Percentiles rank a stretch among this genome's conserved stretches.
Conservation (phyloP, 768 basidiomycete species). For the Rhizopogon vulgaris region DNA sequence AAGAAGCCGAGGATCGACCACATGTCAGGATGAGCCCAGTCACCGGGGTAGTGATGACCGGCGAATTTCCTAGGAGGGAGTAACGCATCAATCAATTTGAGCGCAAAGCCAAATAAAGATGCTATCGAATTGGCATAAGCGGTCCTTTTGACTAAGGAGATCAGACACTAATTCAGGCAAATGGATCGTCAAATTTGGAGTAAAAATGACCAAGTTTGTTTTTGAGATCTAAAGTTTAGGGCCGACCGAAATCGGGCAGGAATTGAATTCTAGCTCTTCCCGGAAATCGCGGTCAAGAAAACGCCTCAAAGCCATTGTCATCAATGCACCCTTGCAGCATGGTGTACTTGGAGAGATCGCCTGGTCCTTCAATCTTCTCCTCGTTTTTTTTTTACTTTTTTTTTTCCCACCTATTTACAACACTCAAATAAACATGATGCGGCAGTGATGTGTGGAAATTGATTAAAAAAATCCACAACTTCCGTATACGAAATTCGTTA, state of each 20-base stretch:
- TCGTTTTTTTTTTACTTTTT: neutral
- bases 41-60: slow-evolving; percentile 19
- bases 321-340: neutral
- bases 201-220: neutral
- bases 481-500: slow-evolving; percentile 34
- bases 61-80: slow-evolving; percentile 15
- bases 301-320: neutral
- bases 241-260: slow-evolving; percentile 4
- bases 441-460: slow-evolving; percentile 25
- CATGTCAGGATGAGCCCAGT: slow-evolving; percentile 14
- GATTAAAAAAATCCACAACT: slow-evolving; percentile 41
- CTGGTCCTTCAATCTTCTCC: slow-evolving; percentile 1
- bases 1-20: slow-evolving; percentile 11
- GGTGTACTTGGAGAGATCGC: neutral
- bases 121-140: slow-evolving; percentile 18
- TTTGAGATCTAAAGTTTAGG: slow-evolving; percentile 6
- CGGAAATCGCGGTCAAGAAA: neutral
- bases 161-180: slow-evolving; percentile 11
- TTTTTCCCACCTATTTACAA: slow-evolving; percentile 17
- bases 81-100: slow-evolving; percentile 24
- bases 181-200: slow-evolving; percentile 20
- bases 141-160: slow-evolving; percentile 14
- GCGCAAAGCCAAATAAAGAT: slow-evolving; percentile 12
- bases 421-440: slow-evolving; percentile 20
- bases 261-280: slow-evolving; percentile 1